A percentile compares a stretch with the other conserved stretches of the same genome.
phyloP scores from a whole-genome alignment of 2,329 filamentous ascomycete genomes.

The Dactylellina leptospora region DNA sequence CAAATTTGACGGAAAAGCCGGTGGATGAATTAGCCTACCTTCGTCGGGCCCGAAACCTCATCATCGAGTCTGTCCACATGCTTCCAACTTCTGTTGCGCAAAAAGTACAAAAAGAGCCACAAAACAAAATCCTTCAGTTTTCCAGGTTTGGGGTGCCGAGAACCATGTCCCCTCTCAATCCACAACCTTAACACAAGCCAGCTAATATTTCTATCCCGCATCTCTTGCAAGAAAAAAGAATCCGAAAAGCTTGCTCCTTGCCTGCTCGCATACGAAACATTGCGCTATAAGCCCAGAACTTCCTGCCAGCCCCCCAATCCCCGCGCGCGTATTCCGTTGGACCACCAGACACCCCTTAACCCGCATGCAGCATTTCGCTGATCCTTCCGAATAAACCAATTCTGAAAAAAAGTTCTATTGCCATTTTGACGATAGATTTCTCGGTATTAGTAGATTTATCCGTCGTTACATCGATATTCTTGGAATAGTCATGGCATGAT shows the following conservation, averaged over 20 bases:
- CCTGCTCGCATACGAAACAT: not conserved
- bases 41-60: not conserved
- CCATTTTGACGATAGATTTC: not conserved
- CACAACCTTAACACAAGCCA: not conserved
- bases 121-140: constrained; percentile 2
- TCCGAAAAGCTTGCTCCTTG: not conserved
- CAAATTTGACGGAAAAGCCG: not conserved
- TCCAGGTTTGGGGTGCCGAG: not conserved
- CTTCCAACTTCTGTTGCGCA: too few relatives aligned
- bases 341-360: too few relatives aligned
- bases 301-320: not conserved
- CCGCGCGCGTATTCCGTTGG: constrained; percentile 11
- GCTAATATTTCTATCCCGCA: too few relatives aligned
- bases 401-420: constrained; percentile 8
- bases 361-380: not conserved
- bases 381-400: constrained; percentile 9
- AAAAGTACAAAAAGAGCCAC: not conserved
- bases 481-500: not conserved
- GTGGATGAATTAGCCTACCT: not conserved
- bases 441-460: too few relatives aligned
- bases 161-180: not conserved
- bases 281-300: too few relatives aligned
- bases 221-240: not conserved
- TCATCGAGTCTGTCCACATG: too few relatives aligned
- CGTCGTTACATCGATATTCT: too few relatives aligned